Evolutionary conservation across 1,139 yeast species (phyloP).

Genomic region (Pichia sp.): DNA sequence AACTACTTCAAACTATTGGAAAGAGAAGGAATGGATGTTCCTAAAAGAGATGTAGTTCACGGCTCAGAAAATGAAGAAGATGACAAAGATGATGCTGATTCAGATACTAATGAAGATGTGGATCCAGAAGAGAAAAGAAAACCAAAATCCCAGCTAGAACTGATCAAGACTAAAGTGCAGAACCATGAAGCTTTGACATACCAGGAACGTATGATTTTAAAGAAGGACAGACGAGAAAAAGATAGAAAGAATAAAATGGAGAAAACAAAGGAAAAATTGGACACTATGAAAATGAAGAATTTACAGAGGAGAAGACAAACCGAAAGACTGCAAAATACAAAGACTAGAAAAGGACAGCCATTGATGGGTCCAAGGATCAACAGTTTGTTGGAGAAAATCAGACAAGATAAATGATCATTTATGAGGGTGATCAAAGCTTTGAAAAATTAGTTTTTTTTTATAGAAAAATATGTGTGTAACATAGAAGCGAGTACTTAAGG

Average conservation of each 20-base stretch:
- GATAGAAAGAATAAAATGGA: constrained; percentile 23
- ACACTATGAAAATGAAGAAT: constrained; percentile 18
- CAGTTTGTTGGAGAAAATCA: constrained; percentile 69
- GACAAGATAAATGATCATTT: constrained; percentile 29
- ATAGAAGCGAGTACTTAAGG: too few relatives aligned
- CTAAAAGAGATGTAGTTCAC: constrained; percentile 19
- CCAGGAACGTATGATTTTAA: constrained; percentile 26
- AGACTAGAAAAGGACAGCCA: constrained; percentile 77
- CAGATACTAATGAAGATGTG: constrained; percentile 16
- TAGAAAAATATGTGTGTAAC: too few relatives aligned
- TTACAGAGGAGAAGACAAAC: constrained; percentile 23
- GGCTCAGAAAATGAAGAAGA: not conserved
- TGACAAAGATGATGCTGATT: constrained; percentile 1
- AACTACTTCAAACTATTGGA: constrained; percentile 75
- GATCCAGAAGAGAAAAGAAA: constrained; percentile 17
- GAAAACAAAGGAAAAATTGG: constrained; percentile 18
- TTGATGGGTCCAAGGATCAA: constrained; percentile 85
- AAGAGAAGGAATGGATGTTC: constrained; percentile 52
- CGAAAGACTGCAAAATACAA: constrained; percentile 40
- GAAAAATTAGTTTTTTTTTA: too few relatives aligned
- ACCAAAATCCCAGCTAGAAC: constrained; percentile 4
- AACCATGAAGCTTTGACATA: constrained; percentile 20
- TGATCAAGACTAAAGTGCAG: constrained; percentile 14
- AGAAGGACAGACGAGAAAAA: constrained; percentile 23
- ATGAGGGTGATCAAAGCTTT: too few relatives aligned